A percentile compares a stretch with the other conserved stretches of the same genome.
Conservation (phyloP, 2,329 filamentous ascomycete species). For the Neopestalotiopsis clavispora region DNA sequence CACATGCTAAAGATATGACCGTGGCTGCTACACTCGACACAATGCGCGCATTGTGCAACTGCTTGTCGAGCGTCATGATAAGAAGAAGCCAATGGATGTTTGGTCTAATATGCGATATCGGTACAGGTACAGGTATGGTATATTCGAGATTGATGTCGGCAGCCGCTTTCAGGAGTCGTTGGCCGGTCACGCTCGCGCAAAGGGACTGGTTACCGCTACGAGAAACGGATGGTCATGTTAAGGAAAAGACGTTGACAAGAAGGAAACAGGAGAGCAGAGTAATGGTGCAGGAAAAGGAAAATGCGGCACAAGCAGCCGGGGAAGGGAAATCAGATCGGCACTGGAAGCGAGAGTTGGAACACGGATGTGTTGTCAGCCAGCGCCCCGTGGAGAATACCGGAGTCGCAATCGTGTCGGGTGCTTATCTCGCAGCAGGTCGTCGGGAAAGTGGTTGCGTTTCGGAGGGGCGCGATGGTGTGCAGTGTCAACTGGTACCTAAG, state of each 20-base stretch:
- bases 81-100: background rate
- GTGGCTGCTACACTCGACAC: constrained; percentile 87
- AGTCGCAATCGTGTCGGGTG: background rate
- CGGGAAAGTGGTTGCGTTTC: constrained; percentile 1
- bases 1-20: constrained; percentile 83
- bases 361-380: background rate
- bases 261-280: background rate
- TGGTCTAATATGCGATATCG: constrained; percentile 10
- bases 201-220: constrained; percentile 1
- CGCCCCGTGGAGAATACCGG: background rate
- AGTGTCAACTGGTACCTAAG: background rate
- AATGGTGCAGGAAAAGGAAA: background rate
- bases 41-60: constrained; percentile 69
- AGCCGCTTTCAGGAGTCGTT: background rate
- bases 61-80: constrained; percentile 50
- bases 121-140: background rate
- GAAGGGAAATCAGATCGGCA: background rate
- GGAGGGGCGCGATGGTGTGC: background rate
- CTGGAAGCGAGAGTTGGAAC: background rate
- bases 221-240: background rate
- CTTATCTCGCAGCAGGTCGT: background rate
- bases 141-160: background rate
- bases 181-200: background rate
- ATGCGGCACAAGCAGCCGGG: background rate
- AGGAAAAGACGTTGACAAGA: background rate